A percentile compares a stretch with the other conserved stretches of the same genome.
Conservation (phyloP, 331 rosid species). For the Rhamnella rubrinervis region DNA sequence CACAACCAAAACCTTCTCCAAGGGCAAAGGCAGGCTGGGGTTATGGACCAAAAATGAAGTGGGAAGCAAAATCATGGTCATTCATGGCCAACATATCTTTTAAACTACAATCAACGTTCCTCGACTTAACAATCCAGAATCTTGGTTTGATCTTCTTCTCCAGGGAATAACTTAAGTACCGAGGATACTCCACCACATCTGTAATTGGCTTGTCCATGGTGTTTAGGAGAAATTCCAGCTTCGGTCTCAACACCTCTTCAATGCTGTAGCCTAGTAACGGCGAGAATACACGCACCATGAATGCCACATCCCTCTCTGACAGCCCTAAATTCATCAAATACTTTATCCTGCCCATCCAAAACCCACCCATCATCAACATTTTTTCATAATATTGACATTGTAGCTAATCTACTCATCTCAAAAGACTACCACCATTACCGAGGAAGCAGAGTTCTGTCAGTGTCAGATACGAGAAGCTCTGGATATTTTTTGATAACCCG, state of each 20-base stretch:
- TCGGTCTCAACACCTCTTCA: constrained; percentile 74
- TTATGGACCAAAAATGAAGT: constrained; percentile 31
- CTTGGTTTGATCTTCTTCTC: constrained; percentile 91
- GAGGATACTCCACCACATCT: constrained; percentile 80
- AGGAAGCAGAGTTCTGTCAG: constrained; percentile 58
- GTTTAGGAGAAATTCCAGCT: constrained; percentile 68
- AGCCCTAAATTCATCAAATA: constrained; percentile 69
- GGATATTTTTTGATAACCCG: constrained; percentile 81
- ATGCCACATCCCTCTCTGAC: constrained; percentile 59
- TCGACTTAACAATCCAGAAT: constrained; percentile 56
- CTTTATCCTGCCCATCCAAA: constrained; percentile 48
- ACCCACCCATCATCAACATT: too few relatives aligned
- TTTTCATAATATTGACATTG: not conserved
- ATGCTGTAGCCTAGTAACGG: constrained; percentile 83
- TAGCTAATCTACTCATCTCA: not conserved
- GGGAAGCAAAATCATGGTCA: constrained; percentile 75
- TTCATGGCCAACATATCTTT: constrained; percentile 84
- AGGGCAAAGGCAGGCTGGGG: not conserved
- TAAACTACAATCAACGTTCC: constrained; percentile 63
- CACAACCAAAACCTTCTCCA: not conserved
- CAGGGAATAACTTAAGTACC: constrained; percentile 90
- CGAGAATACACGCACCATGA: constrained; percentile 75
- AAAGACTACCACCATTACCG: constrained; percentile 46
- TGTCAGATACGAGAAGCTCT: constrained; percentile 71
- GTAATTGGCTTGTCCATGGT: constrained; percentile 70